Evolutionary conservation across 495 filamentous ascomycete genomes (phyloP), one percentile per base, ranked within the genome.

Genomic region (Neurospora sp.): DNA sequence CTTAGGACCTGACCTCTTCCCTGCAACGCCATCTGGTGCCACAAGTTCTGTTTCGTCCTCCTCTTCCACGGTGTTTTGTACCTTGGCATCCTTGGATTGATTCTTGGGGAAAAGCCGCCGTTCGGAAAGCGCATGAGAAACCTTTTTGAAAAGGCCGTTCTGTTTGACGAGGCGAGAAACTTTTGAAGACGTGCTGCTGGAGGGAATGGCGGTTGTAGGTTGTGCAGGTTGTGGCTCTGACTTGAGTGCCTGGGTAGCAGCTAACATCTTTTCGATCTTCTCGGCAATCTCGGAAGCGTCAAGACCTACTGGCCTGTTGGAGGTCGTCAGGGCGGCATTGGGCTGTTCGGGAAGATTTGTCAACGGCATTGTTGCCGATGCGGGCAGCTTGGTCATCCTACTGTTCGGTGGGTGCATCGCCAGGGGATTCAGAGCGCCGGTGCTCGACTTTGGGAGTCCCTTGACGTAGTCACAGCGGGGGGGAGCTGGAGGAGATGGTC

Each of bases 251-350:
- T 70, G 65, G 18, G 74, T 75, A 3, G 78, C 80, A 3, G 74
- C 78, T 10, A 80, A 72, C 81, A 82, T 82, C 27, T 70, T 74
- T 20, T 76, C 71, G 6, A 82, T 65, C 68, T 81, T 82, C 0
- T 73, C 69, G 40, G 73, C 74, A 31, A 80, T 72, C 5, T 77
- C 72, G 0, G 39, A 14, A 2, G 69, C 31, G 31, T 78, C 37
- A 10, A 61, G 7, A 9, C 48, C 44, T 9, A 53, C 14, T 9
- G 61, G 53, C 14, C 8, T n/a, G n/a, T 9, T 71, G 61, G n/a
- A n/a, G 70, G 38, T 41, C 61, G 40, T 22, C 20, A 40, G 48
- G 39, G 31, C 18, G 20, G 37, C 71, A 68, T 31, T 70, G 68
- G 22, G 31, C 4, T 40, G 42, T 22, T 12, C 53, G 35, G n/a